Evolutionary conservation across 2,329 filamentous ascomycete genomes (phyloP).

Genomic region (Fusarium albidum): DNA sequence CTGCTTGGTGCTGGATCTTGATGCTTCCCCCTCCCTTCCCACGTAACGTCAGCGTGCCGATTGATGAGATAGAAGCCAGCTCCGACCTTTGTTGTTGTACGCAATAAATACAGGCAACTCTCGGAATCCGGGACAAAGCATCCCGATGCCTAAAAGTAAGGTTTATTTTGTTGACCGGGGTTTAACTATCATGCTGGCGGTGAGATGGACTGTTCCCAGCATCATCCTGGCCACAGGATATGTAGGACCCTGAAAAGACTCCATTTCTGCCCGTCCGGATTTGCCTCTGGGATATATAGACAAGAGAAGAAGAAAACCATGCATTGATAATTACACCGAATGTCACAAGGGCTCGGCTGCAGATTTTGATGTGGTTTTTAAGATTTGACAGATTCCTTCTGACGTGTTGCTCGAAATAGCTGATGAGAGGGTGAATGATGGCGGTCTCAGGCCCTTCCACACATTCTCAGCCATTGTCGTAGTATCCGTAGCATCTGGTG

Average conservation of each 20-base stretch:
- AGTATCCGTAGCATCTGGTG: no score
- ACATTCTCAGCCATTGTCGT: not conserved
- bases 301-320: not conserved
- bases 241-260: not conserved
- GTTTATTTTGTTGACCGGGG: constrained; percentile 5
- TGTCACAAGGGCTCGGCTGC: not conserved
- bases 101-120: not conserved
- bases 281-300: not conserved
- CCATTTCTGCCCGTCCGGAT: not conserved
- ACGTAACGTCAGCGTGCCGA: not conserved
- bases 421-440: not conserved
- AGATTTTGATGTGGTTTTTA: not conserved
- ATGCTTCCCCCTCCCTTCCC: not conserved
- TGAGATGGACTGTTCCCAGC: not conserved
- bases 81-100: no score
- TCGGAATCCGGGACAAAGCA: constrained; percentile 1
- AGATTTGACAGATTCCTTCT: not conserved
- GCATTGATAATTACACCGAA: not conserved
- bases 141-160: constrained; percentile 2
- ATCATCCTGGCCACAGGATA: constrained; percentile 3
- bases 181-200: not conserved
- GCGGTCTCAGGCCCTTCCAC: not conserved
- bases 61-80: no score
- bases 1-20: not conserved
- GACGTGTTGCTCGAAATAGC: not conserved